phyloP scores from a whole-genome alignment of 1,284 basidiomycete genomes.

The Ustilago bromivora region DNA sequence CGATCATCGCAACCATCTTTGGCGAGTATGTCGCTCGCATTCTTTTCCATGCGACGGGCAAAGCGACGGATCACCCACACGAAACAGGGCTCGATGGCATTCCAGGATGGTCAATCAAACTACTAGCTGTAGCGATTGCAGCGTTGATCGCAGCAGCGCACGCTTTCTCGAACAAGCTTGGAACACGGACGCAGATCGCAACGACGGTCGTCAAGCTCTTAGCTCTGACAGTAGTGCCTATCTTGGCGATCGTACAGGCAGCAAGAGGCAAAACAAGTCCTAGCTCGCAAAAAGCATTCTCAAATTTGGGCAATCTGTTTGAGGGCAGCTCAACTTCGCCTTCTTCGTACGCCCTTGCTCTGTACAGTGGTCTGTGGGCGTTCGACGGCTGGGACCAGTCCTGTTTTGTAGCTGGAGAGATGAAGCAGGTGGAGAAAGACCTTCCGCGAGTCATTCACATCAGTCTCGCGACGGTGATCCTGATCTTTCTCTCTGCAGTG shows the following conservation, averaged over 20 bases:
- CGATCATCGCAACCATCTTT: constrained; percentile 72
- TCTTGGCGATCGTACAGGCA: constrained; percentile 81
- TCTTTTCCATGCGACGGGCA: constrained; percentile 71
- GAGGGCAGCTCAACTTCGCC: constrained; percentile 81
- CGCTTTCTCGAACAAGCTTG: constrained; percentile 81
- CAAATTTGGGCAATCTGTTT: constrained; percentile 74
- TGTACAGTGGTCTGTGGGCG: constrained; percentile 96
- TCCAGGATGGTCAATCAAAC: constrained; percentile 91
- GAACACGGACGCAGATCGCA: constrained; percentile 83
- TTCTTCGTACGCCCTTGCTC: constrained; percentile 87
- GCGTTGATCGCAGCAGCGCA: constrained; percentile 81
- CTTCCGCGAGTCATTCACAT: constrained; percentile 89
- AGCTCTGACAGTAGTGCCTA: constrained; percentile 76
- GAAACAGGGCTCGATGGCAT: constrained; percentile 78
- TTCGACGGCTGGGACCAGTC: constrained; percentile 90
- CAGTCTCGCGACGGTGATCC: constrained; percentile 83
- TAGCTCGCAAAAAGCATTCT: constrained; percentile 47
- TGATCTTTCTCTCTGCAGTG: constrained; percentile 86
- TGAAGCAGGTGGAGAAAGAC: constrained; percentile 85
- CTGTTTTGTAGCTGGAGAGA: constrained; percentile 88
- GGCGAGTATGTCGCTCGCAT: constrained; percentile 84
- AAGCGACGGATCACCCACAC: constrained; percentile 75
- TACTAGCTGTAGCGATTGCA: constrained; percentile 83
- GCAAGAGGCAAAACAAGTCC: constrained; percentile 73
- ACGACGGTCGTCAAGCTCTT: constrained; percentile 86